Percentiles rank a stretch among this genome's conserved stretches.
These are phyloP conservation scores for Mucor mucedo DNA, from an alignment of 371 early-diverging fungal genomes.

Conservation along the genomic window DNA sequence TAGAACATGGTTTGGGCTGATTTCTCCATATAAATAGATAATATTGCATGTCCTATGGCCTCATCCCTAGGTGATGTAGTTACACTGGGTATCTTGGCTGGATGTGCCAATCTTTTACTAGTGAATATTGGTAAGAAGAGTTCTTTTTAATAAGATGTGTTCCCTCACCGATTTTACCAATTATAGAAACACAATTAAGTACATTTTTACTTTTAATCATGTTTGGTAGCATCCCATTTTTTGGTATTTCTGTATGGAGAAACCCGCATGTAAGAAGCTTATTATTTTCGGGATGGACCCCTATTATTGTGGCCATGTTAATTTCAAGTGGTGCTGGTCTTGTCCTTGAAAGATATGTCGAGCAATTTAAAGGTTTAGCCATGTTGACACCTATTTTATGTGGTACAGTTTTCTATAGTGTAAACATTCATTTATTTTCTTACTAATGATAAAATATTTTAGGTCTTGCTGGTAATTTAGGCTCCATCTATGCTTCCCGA, in stretches of 20 bases:
- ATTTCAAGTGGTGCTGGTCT: constrained; percentile 87
- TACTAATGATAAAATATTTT: too few relatives aligned
- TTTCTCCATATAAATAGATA: constrained; percentile 41
- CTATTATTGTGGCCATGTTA: constrained; percentile 78
- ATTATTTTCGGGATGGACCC: constrained; percentile 80
- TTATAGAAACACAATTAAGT: constrained; percentile 54
- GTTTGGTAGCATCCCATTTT: constrained; percentile 59
- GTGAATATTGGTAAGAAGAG: constrained; percentile 47
- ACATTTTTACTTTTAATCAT: constrained; percentile 51
- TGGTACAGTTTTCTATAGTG: too few relatives aligned
- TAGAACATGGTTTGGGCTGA: neutral
- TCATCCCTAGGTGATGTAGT: constrained; percentile 79
- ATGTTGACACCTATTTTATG: constrained; percentile 77
- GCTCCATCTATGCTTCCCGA: constrained; percentile 84
- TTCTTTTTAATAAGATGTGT: constrained; percentile 3
- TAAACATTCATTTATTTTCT: too few relatives aligned
- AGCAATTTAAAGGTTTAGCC: constrained; percentile 76
- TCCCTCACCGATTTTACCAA: neutral
- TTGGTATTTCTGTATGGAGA: constrained; percentile 56
- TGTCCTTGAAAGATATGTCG: constrained; percentile 79
- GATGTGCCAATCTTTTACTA: constrained; percentile 55
- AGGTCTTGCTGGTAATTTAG: constrained; percentile 78
- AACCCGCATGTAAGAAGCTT: constrained; percentile 70
- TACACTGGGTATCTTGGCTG: constrained; percentile 69
- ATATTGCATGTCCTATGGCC: constrained; percentile 75